phyloP scores from a whole-genome alignment of 78 protist species.

The Thecamonas trahens region DNA sequence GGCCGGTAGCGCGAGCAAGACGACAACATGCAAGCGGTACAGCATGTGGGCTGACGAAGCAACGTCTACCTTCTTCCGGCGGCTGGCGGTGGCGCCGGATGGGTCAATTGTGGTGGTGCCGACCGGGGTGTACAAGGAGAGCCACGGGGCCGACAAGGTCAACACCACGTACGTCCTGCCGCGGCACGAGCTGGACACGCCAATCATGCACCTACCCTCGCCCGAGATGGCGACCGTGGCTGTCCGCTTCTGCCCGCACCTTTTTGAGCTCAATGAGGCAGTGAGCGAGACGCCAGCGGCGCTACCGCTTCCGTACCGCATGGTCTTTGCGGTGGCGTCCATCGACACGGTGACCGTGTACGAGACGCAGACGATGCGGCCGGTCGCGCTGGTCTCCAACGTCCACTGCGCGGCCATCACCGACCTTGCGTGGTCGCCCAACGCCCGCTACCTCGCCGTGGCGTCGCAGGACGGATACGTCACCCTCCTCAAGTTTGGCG shows the following conservation, averaged over 20 bases:
- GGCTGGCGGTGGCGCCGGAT: too few species aligned
- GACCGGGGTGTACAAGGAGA: too few species aligned
- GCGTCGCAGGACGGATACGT: slow-evolving; percentile 28
- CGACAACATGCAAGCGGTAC: too few species aligned
- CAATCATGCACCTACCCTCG: background rate
- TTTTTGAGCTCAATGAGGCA: background rate
- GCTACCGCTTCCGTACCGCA: slow-evolving; percentile 27
- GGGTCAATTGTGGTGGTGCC: too few species aligned
- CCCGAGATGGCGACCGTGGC: background rate
- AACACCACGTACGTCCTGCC: too few species aligned
- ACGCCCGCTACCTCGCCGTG: background rate
- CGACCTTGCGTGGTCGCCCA: slow-evolving; percentile 25
- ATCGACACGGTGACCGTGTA: slow-evolving; percentile 19
- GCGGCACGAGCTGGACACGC: too few species aligned
- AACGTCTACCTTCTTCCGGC: too few species aligned
- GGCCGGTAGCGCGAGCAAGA: too few species aligned
- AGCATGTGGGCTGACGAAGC: too few species aligned
- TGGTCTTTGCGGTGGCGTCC: slow-evolving; percentile 35
- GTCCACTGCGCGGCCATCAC: slow-evolving; percentile 31
- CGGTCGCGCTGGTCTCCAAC: background rate
- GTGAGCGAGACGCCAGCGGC: background rate
- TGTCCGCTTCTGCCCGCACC: slow-evolving; percentile 1
- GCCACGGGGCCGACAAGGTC: too few species aligned
- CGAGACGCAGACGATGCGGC: slow-evolving; percentile 8
- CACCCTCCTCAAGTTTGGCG: background rate